Percentiles rank a stretch among this genome's conserved stretches.
phyloP scores from a whole-genome alignment of 2,329 filamentous ascomycete genomes.

The Nigrograna mackinnonii region DNA sequence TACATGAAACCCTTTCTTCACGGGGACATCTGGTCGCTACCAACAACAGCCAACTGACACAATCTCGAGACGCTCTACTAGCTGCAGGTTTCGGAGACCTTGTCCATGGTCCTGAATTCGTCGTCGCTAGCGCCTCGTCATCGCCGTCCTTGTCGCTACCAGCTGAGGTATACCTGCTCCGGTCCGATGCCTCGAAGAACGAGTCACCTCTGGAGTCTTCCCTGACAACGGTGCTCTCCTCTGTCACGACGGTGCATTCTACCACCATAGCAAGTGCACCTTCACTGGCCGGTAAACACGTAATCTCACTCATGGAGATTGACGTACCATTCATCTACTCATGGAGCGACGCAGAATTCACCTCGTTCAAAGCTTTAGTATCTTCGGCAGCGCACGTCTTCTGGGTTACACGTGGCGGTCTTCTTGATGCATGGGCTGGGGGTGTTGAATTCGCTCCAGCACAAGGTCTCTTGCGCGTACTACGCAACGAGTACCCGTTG shows the following conservation, averaged over 20 bases:
- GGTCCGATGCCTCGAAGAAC: not conserved
- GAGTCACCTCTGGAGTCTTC: not conserved
- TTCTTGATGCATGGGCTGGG: constrained; percentile 5
- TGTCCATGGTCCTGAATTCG: not conserved
- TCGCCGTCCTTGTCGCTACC: not conserved
- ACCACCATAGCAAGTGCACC: constrained; percentile 10
- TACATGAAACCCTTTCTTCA: not conserved
- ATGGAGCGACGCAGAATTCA: constrained; percentile 26
- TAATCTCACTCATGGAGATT: constrained; percentile 33
- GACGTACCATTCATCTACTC: constrained; percentile 28
- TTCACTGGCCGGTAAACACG: constrained; percentile 14
- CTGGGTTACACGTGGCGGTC: constrained; percentile 28
- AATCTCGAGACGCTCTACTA: not conserved
- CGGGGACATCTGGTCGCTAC: not conserved
- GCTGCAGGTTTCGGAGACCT: constrained; percentile 1
- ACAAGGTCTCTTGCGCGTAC: constrained; percentile 23
- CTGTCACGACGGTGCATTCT: not conserved
- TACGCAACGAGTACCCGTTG: constrained; percentile 24
- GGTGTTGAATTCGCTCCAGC: constrained; percentile 19
- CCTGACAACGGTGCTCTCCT: not conserved
- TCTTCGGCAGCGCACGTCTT: constrained; percentile 22
- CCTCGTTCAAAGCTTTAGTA: constrained; percentile 24
- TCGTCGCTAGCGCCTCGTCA: not conserved
- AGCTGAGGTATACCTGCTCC: not conserved
- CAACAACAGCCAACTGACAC: not conserved